phyloP scores from a whole-genome alignment of 2,329 filamentous ascomycete genomes.

The Parastagonospora nodorum region DNA sequence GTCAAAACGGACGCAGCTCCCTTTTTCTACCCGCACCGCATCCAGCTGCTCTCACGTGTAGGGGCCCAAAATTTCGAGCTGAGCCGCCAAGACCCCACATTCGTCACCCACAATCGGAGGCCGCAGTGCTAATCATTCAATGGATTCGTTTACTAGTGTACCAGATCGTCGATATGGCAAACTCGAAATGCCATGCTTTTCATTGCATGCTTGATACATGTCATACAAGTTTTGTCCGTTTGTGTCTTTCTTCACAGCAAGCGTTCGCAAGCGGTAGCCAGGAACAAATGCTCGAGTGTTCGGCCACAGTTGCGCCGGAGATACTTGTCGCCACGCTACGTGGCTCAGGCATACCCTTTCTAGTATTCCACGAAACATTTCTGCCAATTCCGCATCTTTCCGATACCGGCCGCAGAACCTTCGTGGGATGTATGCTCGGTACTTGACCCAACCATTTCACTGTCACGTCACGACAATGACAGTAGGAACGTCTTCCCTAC shows the following conservation, averaged over 20 bases:
- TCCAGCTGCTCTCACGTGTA: conserved; percentile 26
- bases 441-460: background rate
- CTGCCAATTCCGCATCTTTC: background rate
- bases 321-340: no score
- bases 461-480: conserved; percentile 1
- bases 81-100: conserved; percentile 33
- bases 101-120: conserved; percentile 8
- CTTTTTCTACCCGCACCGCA: conserved; percentile 24
- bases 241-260: no score
- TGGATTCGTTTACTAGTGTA: background rate
- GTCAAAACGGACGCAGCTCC: conserved; percentile 1
- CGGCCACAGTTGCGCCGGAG: no score
- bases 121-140: background rate
- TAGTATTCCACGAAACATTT: background rate
- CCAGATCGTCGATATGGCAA: background rate
- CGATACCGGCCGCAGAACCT: conserved; percentile 4
- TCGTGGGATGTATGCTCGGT: background rate
- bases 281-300: no score
- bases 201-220: no score
- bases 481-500: background rate
- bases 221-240: no score
- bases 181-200: background rate
- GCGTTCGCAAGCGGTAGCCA: no score
- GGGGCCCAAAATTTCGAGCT: conserved; percentile 23
- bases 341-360: background rate